Evolutionary conservation across 306 rosid genomes (phyloP).

Genomic region (Acmispon strigosus): DNA sequence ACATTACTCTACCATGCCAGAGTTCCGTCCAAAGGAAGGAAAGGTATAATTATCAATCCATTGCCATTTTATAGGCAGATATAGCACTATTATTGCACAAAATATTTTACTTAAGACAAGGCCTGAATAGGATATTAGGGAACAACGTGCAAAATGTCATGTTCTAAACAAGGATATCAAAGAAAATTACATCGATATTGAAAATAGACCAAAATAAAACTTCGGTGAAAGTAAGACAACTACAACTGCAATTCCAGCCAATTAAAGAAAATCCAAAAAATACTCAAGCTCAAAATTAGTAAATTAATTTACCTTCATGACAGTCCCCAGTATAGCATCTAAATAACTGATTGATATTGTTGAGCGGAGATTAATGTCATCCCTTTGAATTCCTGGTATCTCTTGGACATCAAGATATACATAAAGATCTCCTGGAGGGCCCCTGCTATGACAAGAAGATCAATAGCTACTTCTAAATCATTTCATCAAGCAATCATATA

Average conservation of each 20-base stretch:
- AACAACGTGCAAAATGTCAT: not conserved
- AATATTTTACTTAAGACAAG: not conserved
- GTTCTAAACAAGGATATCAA: not conserved
- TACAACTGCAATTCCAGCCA: not conserved
- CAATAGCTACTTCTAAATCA: slow-evolving; percentile 21
- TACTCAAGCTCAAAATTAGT: not conserved
- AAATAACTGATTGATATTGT: slow-evolving; percentile 64
- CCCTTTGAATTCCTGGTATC: slow-evolving; percentile 83
- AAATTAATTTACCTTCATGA: slow-evolving; percentile 48
- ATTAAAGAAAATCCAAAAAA: not conserved
- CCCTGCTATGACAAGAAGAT: slow-evolving; percentile 54
- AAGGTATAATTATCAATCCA: not conserved
- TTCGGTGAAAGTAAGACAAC: slow-evolving; percentile 2
- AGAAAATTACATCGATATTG: not conserved
- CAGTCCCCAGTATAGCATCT: slow-evolving; percentile 84
- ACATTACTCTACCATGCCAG: not conserved
- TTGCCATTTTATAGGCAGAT: not conserved
- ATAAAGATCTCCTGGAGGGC: slow-evolving; percentile 91
- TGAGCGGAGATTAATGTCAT: slow-evolving; percentile 79
- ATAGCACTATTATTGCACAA: not conserved
- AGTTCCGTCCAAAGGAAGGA: not conserved
- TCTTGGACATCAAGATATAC: slow-evolving; percentile 85
- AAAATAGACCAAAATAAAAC: slow-evolving; percentile 7
- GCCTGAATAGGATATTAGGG: not conserved
- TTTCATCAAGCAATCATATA: slow-evolving; percentile 4